Percentiles rank a stretch among this genome's conserved stretches.
These are phyloP conservation scores for Umbilicaria muhlenbergii DNA, from an alignment of 495 filamentous ascomycete genomes.

Conservation along the genomic window DNA sequence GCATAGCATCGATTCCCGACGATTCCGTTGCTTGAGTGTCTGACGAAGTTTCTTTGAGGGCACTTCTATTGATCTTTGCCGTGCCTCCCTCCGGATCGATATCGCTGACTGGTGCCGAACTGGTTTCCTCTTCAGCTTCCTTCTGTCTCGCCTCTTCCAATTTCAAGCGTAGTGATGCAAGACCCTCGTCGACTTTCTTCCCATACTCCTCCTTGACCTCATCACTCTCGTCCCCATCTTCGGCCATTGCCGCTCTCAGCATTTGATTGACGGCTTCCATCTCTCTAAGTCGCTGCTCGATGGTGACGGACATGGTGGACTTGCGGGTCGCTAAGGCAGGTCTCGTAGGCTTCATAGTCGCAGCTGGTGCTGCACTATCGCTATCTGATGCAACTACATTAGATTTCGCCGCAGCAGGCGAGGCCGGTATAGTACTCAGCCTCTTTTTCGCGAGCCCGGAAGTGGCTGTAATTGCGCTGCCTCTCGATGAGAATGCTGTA, in stretches of 20 bases:
- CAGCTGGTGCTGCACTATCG: not conserved
- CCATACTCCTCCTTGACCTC: slow-evolving; percentile 5
- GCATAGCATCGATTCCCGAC: too few relatives aligned
- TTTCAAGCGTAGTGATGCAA: not conserved
- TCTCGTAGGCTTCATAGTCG: not conserved
- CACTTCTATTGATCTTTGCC: too few relatives aligned
- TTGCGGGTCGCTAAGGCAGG: slow-evolving; percentile 1
- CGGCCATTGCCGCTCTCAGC: slow-evolving; percentile 1
- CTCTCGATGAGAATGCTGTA: too few relatives aligned
- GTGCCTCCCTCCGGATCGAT: too few relatives aligned
- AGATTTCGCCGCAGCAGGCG: not conserved
- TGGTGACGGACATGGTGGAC: slow-evolving; percentile 6
- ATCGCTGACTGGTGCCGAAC: too few relatives aligned
- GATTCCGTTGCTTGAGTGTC: too few relatives aligned
- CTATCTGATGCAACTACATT: not conserved
- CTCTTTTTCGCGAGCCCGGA: not conserved
- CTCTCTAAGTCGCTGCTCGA: slow-evolving; percentile 3
- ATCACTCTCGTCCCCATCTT: slow-evolving; percentile 1
- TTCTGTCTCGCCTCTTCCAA: slow-evolving; percentile 1
- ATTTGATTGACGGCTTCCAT: slow-evolving; percentile 1
- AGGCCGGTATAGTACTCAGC: not conserved
- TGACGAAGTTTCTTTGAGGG: too few relatives aligned
- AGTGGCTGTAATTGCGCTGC: too few relatives aligned
- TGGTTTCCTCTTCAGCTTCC: not conserved
- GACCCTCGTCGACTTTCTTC: not conserved